phyloP scores from a whole-genome alignment of 1,284 basidiomycete genomes.

The Entoloma clypeatum region DNA sequence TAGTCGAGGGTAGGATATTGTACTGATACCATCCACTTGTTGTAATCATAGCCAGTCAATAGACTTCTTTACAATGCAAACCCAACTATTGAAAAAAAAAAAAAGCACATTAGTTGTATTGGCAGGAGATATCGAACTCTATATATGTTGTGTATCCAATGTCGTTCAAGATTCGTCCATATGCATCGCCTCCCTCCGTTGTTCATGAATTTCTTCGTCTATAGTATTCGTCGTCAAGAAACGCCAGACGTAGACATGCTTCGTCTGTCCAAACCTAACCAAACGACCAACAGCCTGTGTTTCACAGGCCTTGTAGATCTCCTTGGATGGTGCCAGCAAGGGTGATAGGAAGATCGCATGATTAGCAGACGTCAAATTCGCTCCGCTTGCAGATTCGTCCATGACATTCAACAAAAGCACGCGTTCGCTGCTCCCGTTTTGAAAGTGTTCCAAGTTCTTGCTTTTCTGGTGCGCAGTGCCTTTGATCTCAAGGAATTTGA shows the following conservation, averaged over 20 bases:
- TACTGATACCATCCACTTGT: background rate
- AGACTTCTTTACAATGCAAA: no score
- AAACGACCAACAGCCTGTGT: constrained; percentile 90
- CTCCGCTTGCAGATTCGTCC: constrained; percentile 91
- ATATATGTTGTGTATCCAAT: background rate
- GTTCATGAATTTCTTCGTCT: constrained; percentile 74
- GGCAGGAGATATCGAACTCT: constrained; percentile 6
- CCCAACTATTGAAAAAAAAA: no score
- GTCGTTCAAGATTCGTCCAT: constrained; percentile 8
- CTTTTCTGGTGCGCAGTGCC: constrained; percentile 77
- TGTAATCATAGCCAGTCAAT: constrained; percentile 14
- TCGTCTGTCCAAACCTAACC: constrained; percentile 81
- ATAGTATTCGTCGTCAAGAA: constrained; percentile 83
- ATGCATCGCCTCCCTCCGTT: constrained; percentile 30
- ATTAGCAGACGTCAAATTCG: constrained; percentile 90
- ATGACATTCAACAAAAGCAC: constrained; percentile 89
- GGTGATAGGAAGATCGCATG: constrained; percentile 95
- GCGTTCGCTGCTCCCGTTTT: constrained; percentile 69
- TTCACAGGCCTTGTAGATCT: constrained; percentile 82
- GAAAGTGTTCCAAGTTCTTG: constrained; percentile 81
- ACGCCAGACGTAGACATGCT: constrained; percentile 77
- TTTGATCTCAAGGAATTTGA: constrained; percentile 78
- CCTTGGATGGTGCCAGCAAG: constrained; percentile 71
- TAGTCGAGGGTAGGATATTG: no score
- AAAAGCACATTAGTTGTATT: no score